Conservation (phyloP, 305 asterid genomes). For the Solanum hybrid region DNA sequence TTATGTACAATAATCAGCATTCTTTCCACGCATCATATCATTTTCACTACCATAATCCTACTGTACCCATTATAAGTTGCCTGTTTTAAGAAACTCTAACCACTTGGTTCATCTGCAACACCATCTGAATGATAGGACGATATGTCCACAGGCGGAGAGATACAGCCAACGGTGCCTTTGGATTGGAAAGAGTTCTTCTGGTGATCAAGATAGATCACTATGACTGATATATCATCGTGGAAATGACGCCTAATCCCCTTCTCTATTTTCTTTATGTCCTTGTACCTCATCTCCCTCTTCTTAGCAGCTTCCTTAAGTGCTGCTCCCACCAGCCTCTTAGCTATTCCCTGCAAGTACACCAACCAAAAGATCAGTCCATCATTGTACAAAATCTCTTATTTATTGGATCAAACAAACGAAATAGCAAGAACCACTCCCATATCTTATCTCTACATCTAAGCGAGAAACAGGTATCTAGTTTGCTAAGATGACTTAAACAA, state of each 20-base stretch:
- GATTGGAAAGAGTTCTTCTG: slow-evolving; percentile 18
- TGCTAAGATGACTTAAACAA: neutral
- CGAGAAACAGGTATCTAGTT: neutral
- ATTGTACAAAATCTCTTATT: neutral
- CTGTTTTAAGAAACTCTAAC: slow-evolving; percentile 24
- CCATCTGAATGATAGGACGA: slow-evolving; percentile 52
- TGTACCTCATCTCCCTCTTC: slow-evolving; percentile 82
- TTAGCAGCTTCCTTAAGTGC: slow-evolving; percentile 77
- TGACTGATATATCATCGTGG: slow-evolving; percentile 80
- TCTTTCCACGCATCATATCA: neutral
- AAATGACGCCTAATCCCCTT: slow-evolving; percentile 82
- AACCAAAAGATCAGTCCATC: neutral
- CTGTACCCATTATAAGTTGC: neutral
- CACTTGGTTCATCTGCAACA: slow-evolving; percentile 26
- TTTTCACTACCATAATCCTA: slow-evolving; percentile 3
- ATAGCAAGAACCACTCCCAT: neutral
- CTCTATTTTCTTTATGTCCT: slow-evolving; percentile 70
- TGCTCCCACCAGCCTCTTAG: slow-evolving; percentile 69
- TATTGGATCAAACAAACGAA: neutral
- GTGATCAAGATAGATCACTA: slow-evolving; percentile 71
- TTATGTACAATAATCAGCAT: neutral
- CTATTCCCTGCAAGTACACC: slow-evolving; percentile 66
- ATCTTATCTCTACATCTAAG: neutral
- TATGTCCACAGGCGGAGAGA: slow-evolving; percentile 64
- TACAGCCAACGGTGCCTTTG: slow-evolving; percentile 29